Evolutionary conservation across 2,329 filamentous ascomycete genomes (phyloP).

Genomic region (Apiospora phragmitis): DNA sequence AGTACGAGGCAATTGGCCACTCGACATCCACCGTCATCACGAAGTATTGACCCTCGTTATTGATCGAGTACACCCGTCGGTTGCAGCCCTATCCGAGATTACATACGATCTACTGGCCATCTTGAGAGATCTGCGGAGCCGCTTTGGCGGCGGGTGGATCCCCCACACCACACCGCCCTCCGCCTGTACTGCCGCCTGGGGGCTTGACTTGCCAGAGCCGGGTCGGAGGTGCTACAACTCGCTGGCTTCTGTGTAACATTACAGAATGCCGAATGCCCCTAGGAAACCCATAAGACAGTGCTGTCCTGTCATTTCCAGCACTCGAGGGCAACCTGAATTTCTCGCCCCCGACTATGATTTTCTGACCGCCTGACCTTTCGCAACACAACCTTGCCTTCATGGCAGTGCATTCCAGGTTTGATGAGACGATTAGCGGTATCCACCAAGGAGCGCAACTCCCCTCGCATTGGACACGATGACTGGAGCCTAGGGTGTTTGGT

Average conservation of each 20-base stretch:
- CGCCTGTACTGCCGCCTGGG: not conserved
- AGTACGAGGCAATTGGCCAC: not conserved
- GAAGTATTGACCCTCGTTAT: not conserved
- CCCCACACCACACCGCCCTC: not conserved
- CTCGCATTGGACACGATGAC: not conserved
- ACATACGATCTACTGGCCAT: not conserved
- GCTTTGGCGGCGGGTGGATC: not conserved
- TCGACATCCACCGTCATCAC: not conserved
- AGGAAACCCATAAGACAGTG: not conserved
- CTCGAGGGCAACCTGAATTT: not conserved
- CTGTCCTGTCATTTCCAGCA: not conserved
- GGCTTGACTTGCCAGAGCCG: not conserved
- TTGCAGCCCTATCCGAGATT: conserved; percentile 3
- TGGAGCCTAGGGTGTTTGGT: not conserved
- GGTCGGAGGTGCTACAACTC: not conserved
- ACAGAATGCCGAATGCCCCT: not conserved
- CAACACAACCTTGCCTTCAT: not conserved
- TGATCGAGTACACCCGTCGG: not conserved
- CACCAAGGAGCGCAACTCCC: not conserved
- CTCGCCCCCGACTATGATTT: not conserved
- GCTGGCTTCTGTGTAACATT: not conserved
- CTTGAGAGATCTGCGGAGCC: conserved; percentile 3
- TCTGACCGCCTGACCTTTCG: not conserved
- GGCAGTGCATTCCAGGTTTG: not conserved
- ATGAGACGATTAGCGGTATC: not conserved